Base-by-base conservation (phyloP, 2,329 filamentous ascomycete species). In the Botrytis squamosa region DNA sequence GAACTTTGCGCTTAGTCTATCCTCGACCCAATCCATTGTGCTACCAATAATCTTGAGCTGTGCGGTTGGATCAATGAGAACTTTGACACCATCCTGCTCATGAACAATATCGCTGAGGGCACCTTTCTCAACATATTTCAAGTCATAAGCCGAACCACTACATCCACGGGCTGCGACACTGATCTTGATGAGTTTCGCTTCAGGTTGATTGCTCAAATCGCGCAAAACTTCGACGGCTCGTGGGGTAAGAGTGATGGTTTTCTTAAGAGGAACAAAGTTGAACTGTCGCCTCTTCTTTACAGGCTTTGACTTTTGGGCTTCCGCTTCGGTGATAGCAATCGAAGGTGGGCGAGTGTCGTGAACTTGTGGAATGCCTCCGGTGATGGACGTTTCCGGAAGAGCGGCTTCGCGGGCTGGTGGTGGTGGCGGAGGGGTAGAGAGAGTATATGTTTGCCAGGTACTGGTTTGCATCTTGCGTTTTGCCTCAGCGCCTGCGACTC, bases 1-100 rank as follows among this genome's bases (percentile, higher is more conserved):
- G 83, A 99, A 99, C 77, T 93, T 88, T 83, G 95, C 89, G 82
- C 92, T 97, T 77, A 99, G 85, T 85, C 97, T 97, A 80, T 98
- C 96, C 84, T 98, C 95, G 18, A 95, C 88, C 95, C 95, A 99
- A 81, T 99, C 96, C 96, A 99, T 99, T 84, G 98, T 95, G 81
- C 93, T 97, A 8, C 96, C 96, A 79, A 99, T 98, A 71, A 99
- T 98, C 83, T 95, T 98, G 82, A 99, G 95, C 68, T 99, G 85
- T 60, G 96, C 96, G 85, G 98, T 98, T 86, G 93, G 97, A 83
- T 99, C 96, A 73, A 99, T 96, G 82, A 98, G 83, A 49, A 99
- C 95, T 84, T 93, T 95, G 73, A 99, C 95, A 0, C 95, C 96
- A 80, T 98, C 96, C 82, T 99, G 96, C 81, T 97, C 95, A 1